A percentile compares a stretch with the other conserved stretches of the same genome.
Conservation (phyloP, 768 basidiomycete genomes). For the Clitopilus hobsonii region DNA sequence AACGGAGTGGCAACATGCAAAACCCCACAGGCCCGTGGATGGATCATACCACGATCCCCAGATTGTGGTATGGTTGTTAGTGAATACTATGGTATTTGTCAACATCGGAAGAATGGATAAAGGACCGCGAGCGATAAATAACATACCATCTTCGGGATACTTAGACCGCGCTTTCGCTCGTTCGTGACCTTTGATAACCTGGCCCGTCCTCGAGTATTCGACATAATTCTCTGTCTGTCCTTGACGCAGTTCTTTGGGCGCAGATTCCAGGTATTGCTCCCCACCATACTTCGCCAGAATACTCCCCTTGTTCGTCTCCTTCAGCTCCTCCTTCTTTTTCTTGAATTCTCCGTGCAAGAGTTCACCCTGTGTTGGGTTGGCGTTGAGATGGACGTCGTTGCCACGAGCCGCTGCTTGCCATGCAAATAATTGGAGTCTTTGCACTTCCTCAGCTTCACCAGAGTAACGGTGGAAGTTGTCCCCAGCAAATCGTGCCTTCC, state of each 20-base stretch:
- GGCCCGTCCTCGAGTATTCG: constrained; percentile 91
- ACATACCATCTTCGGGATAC: constrained; percentile 93
- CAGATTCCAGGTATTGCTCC: constrained; percentile 82
- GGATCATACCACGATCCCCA: constrained; percentile 96
- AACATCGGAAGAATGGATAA: constrained; percentile 8
- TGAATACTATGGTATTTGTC: constrained; percentile 48
- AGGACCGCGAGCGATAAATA: constrained; percentile 1
- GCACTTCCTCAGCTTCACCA: constrained; percentile 91
- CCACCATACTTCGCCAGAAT: constrained; percentile 94
- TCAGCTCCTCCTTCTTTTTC: constrained; percentile 88
- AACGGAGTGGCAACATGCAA: constrained; percentile 87
- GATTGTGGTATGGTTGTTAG: constrained; percentile 92
- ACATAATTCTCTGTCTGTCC: constrained; percentile 98
- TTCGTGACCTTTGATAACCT: constrained; percentile 89
- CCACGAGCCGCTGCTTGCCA: constrained; percentile 94
- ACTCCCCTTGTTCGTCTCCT: constrained; percentile 83
- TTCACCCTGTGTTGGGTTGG: constrained; percentile 95
- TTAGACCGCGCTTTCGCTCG: constrained; percentile 84
- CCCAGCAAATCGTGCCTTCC: constrained; percentile 84
- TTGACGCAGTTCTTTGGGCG: constrained; percentile 88
- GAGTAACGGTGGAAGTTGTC: constrained; percentile 93
- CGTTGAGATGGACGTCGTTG: constrained; percentile 92
- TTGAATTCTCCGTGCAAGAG: constrained; percentile 87
- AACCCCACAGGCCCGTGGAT: constrained; percentile 79
- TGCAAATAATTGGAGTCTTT: constrained; percentile 91